Conservation (phyloP, 1,284 basidiomycete genomes). For the Cerioporus squamosus region DNA sequence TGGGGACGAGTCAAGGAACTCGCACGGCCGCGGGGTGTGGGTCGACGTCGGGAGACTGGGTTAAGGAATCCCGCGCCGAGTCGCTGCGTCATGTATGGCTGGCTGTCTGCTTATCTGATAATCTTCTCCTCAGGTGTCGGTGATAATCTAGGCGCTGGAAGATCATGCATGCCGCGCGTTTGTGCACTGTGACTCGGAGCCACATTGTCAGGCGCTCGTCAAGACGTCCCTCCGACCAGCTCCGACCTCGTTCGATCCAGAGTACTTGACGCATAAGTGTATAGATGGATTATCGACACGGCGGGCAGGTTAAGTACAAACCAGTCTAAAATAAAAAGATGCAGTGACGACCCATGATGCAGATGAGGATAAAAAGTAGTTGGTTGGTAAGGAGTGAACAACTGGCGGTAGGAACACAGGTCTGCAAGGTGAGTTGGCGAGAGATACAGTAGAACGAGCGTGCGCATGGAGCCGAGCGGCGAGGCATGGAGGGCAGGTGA, state of each 20-base stretch:
- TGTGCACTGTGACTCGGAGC: too few species aligned
- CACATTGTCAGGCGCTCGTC: too few species aligned
- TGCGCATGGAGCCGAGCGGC: conserved; percentile 18
- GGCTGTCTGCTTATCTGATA: conserved; percentile 32
- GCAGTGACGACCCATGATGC: conserved; percentile 24
- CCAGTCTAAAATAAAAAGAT: conserved; percentile 28
- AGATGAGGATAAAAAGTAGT: conserved; percentile 15
- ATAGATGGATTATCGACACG: conserved; percentile 23
- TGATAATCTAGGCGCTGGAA: conserved; percentile 10
- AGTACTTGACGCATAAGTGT: conserved; percentile 4
- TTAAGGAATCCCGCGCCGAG: conserved; percentile 16
- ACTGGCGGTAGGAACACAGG: conserved; percentile 23
- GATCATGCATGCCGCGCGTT: too few species aligned
- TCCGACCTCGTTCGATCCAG: too few species aligned
- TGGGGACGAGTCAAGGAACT: conserved; percentile 14
- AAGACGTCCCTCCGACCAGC: not conserved
- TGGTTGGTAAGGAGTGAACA: conserved; percentile 24
- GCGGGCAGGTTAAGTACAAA: conserved; percentile 26
- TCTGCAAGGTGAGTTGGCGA: conserved; percentile 17
- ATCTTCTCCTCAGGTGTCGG: not conserved
- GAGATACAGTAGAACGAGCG: conserved; percentile 27
- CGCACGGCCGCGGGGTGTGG: conserved; percentile 16
- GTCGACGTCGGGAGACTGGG: conserved; percentile 2
- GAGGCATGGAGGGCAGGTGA: conserved; percentile 16
- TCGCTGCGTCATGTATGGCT: conserved; percentile 23